Evolutionary conservation across 805 yeast species (phyloP), one percentile per base, ranked within the genome.

Genomic region (Saturnispora halmiae): DNA sequence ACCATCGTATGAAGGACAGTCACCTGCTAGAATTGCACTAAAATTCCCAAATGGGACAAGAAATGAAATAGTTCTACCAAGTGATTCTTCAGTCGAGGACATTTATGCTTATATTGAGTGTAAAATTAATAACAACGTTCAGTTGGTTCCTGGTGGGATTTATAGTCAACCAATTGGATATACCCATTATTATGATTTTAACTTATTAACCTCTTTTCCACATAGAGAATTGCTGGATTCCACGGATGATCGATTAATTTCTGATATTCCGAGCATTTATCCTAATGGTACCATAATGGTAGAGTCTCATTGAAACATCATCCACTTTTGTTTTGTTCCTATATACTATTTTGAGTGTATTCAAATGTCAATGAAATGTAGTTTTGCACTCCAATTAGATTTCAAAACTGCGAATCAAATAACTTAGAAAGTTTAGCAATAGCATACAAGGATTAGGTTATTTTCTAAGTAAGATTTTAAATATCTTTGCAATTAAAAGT

Each of bases 31-130:
- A 30, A 65, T 90, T 3, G 88, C 92, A 1, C 70, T 90, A 8
- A 70, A 90, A 48, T 54, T 84, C 31, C 70, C 71, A 1, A 61
- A 67, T 44, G 94, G 94, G 2, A 66, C 65, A 36, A 70, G 96
- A 44, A 54, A 75, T 0, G 63, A 70, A 6, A 57, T 74, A 49
- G 54, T 70, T 53, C 65, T 85, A 45, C 55, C 63, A 33, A 67
- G 71, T 11, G 54, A 62, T 21, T 62, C 66, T 11, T 52, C 68
- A 1, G 58, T 85, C 1, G 77, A 74, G 41, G 87, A 82, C 40
- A 61, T 90, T 11, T 81, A 79, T 54, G 82, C 87, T 8, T 79
- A 67, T 52, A 82, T 79, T 14, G 94, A 83, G 47, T 63, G 80
- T 46, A 41, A 50, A 3, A 40, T 54, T 16, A 46, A 54, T 15